These are phyloP conservation scores for Coemansia sp. DNA, from an alignment of 192 early-diverging fungal genomes.

Conservation along the genomic window DNA sequence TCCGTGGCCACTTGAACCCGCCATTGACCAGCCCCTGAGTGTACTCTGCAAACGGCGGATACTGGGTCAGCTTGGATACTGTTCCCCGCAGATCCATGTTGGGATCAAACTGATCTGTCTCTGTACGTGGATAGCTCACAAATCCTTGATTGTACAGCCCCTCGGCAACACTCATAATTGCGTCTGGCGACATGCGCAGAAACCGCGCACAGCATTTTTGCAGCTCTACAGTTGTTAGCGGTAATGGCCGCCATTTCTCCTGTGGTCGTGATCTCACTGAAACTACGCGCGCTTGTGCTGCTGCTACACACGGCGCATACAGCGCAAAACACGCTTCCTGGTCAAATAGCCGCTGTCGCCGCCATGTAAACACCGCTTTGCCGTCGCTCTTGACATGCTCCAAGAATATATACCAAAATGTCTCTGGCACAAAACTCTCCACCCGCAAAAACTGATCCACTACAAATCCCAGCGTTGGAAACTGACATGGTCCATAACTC, in stretches of 20 bases:
- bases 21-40: constrained; percentile 62
- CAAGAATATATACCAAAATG: constrained; percentile 86
- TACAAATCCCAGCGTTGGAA: constrained; percentile 94
- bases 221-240: constrained; percentile 92
- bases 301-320: constrained; percentile 72
- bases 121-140: constrained; percentile 96
- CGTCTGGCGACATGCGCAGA: constrained; percentile 74
- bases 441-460: constrained; percentile 80
- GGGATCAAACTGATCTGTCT: constrained; percentile 86
- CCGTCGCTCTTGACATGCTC: constrained; percentile 55
- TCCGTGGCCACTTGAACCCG: constrained; percentile 71
- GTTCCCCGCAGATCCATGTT: constrained; percentile 68
- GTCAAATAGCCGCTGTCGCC: constrained; percentile 73
- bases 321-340: constrained; percentile 65
- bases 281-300: constrained; percentile 59
- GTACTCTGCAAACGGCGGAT: constrained; percentile 51
- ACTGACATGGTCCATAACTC: constrained; percentile 94
- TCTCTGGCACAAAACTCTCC: constrained; percentile 81
- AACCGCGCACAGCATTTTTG: constrained; percentile 75
- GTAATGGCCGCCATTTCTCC: constrained; percentile 86
- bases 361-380: constrained; percentile 72
- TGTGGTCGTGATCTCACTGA: constrained; percentile 64
- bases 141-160: constrained; percentile 81
- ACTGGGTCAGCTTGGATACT: constrained; percentile 62
- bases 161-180: constrained; percentile 86